A percentile compares a stretch with the other conserved stretches of the same genome.
Evolutionary conservation across 2,329 filamentous ascomycete species (phyloP).

Genomic region (Mycogone perniciosa): DNA sequence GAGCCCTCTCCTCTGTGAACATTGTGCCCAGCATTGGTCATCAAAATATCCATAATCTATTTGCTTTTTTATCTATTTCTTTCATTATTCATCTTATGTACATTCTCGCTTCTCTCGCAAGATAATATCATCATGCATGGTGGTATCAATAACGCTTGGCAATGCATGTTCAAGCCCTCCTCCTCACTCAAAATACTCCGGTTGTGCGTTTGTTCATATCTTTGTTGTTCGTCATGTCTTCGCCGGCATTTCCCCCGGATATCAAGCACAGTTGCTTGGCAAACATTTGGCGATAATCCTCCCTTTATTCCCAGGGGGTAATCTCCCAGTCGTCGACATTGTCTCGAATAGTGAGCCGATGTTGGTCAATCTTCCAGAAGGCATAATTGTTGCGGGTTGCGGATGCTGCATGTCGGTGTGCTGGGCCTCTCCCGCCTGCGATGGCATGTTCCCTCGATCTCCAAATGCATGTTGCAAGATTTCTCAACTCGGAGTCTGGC

Average conservation of each 20-base stretch:
- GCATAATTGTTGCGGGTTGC: slow-evolving; percentile 55
- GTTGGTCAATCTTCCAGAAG: slow-evolving; percentile 65
- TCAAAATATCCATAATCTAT: too few species aligned
- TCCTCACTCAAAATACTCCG: not conserved
- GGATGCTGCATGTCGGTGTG: slow-evolving; percentile 59
- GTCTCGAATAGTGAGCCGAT: slow-evolving; percentile 62
- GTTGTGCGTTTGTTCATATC: not conserved
- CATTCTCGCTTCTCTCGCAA: too few species aligned
- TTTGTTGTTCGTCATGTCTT: too few species aligned
- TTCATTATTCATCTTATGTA: too few species aligned
- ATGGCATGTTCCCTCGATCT: slow-evolving; percentile 53
- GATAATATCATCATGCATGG: too few species aligned
- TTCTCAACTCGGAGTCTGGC: slow-evolving; percentile 62
- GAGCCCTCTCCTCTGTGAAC: too few species aligned
- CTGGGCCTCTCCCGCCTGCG: slow-evolving; percentile 52
- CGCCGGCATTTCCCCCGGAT: not conserved
- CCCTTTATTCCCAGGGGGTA: slow-evolving; percentile 41
- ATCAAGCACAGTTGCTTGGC: slow-evolving; percentile 9
- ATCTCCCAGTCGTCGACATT: slow-evolving; percentile 59
- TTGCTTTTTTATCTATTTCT: too few species aligned
- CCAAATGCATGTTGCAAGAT: slow-evolving; percentile 77
- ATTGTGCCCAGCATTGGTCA: too few species aligned
- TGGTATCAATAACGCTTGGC: too few species aligned
- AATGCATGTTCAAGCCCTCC: too few species aligned
- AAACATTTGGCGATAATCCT: not conserved